Percentiles rank a stretch among this genome's conserved stretches.
Conservation (phyloP, 2,329 filamentous ascomycete genomes). For the Fusarium udum region DNA sequence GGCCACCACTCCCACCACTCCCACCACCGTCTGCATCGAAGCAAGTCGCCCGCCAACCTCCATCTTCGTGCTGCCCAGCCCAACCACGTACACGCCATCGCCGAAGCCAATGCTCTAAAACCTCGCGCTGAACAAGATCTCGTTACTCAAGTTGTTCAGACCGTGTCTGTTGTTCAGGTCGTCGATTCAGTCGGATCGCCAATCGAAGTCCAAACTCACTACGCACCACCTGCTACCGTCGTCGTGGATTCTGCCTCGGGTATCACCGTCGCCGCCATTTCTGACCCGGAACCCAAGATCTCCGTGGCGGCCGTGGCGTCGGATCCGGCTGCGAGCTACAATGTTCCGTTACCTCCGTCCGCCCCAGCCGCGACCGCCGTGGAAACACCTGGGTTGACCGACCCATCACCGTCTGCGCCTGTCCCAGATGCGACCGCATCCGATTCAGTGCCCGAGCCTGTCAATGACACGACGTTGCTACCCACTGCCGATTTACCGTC, state of each 20-base stretch:
- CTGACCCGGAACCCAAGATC: conserved; percentile 38
- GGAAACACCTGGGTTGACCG: conserved; percentile 36
- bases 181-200: conserved; percentile 60
- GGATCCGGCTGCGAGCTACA: conserved; percentile 34
- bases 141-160: conserved; percentile 61
- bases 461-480: conserved; percentile 22
- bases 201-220: conserved; percentile 56
- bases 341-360: conserved; percentile 34
- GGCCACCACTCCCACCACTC: conserved; percentile 39
- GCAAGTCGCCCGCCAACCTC: conserved; percentile 24
- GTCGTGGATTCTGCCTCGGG: conserved; percentile 50
- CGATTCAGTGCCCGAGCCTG: conserved; percentile 22
- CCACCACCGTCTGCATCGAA: conserved; percentile 36
- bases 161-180: conserved; percentile 63
- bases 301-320: conserved; percentile 39
- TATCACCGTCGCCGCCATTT: conserved; percentile 49
- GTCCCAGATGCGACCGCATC: conserved; percentile 27
- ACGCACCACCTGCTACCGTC: conserved; percentile 51
- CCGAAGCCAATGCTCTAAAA: conserved; percentile 28
- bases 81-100: conserved; percentile 17
- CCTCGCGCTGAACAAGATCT: conserved; percentile 39
- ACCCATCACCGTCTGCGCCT: conserved; percentile 25
- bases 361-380: conserved; percentile 25
- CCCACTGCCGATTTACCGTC: conserved; percentile 29
- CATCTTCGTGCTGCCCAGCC: conserved; percentile 37